Base-by-base conservation (phyloP, 225 moss, liverwort and hornwort species). In the Pleurozium schreberi region DNA sequence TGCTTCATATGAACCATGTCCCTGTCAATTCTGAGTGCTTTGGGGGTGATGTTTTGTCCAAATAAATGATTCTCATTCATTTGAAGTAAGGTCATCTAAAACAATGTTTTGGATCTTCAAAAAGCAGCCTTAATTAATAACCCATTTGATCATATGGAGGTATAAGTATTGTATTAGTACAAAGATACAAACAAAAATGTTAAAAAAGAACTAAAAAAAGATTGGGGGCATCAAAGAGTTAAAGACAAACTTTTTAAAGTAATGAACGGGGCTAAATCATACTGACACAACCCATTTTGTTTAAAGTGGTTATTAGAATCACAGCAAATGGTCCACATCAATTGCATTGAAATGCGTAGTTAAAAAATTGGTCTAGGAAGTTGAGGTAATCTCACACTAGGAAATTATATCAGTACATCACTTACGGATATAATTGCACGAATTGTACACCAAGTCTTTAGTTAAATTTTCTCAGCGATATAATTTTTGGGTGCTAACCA, bases 291-390 rank as follows among this genome's bases (percentile, higher is more conserved):
- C 4, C 8, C 33, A 47, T 31, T 75, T 75, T 12, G 75, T 25
- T 12, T 30, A 5, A 73, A 30, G 6, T 28, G 6, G 45, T 45
- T 7, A 19, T 75, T 49, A 49, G 12, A 33, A 47, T 49, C 71
- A 5, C 45, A n/a, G 43, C 71, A 45, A 27, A 1, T 27, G 9
- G 1, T 26, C 3, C 0, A 1, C 0, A 31, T 1, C 31, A 47
- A 49, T 31, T 47, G 74, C 74, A 47, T 19, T 18, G 31, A 19
- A 74, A 47, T 47, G 7, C 6, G 5, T 11, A 18, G 31, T 74
- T 47, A 11, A 49, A 31, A n/a, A 12, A 75, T 4, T 20, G 33
- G 0, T 2, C 33, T 75, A 19, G 4, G 20, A 33, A 33, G 20
- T 75, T 49, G 49, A 49, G 49, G 12, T 33, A 33, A 3, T 75